Base-by-base conservation (phyloP, 2,329 filamentous ascomycete genomes). In the Hypoxylon sp. region DNA sequence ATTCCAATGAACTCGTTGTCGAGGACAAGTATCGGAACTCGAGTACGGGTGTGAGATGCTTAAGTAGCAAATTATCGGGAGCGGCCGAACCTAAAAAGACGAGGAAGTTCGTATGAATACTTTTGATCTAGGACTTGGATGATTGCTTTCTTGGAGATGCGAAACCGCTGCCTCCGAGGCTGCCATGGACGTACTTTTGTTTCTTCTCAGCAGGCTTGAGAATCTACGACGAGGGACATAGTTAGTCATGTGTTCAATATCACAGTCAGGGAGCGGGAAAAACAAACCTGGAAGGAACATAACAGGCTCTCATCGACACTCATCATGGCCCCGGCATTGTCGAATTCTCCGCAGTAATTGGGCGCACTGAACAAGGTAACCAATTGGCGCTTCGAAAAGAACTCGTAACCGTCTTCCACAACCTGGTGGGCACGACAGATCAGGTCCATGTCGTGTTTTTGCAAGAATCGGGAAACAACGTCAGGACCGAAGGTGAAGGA, bases 141-240 rank as follows among this genome's bases (percentile, higher is more conserved):
- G 78, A 79, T 81, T 87, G 86, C 82, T 90, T 92, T 84, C 87
- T 86, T 82, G 89, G 87, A 86, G 89, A 85, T 87, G 89, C 90
- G 82, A 87, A 85, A 85, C 86, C 87, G 85, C 88, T 86, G 84
- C 87, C 87, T 84, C 88, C 90, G 82, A 91, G 86, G 84, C 87
- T 86, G 84, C 86, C 86, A 85, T 90, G 88, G 80, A 97, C 94
- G 87, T 97, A 98, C 94, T 98, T 98, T 93, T 98, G 95, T 91
- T 99, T 99, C 91, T 99, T 99, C 89, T 99, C 96, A 82, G 96
- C 96, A 79, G 96, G 96, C 87, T 98, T 99, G 86, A 99, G 88
- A 80, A 99, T 98, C 93, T 97, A 75, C 53, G 32, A 32, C 1
- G 50, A 46, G 51, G 14, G 28, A 25, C 13, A 23, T 25, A 2